phyloP scores from a whole-genome alignment of 2,329 filamentous ascomycete genomes.

The Colletotrichum liriopes region DNA sequence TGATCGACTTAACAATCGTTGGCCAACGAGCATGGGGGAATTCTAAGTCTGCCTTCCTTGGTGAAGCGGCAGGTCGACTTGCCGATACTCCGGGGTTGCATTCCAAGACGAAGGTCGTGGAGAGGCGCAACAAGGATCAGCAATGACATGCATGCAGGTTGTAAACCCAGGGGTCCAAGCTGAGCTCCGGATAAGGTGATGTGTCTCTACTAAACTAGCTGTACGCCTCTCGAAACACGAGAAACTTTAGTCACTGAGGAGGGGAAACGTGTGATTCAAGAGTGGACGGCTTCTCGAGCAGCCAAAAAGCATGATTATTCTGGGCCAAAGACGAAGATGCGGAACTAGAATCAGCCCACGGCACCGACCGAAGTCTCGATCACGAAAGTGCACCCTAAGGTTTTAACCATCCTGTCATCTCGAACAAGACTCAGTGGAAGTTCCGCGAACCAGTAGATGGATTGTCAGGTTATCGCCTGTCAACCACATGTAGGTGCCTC shows the following conservation, averaged over 20 bases:
- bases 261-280: conserved; percentile 6
- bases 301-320: conserved; percentile 4
- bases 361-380: not conserved
- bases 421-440: conserved; percentile 13
- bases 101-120: conserved; percentile 1
- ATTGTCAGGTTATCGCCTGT: conserved; percentile 26
- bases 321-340: not conserved
- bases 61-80: not conserved
- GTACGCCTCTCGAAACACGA: conserved; percentile 19
- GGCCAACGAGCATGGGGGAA: not conserved
- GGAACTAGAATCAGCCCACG: conserved; percentile 21
- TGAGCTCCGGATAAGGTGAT: conserved; percentile 11
- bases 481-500: conserved; percentile 6
- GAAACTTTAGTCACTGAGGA: not conserved
- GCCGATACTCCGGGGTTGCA: conserved; percentile 4
- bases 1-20: too few relatives aligned
- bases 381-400: conserved; percentile 11
- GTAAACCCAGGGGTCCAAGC: conserved; percentile 34
- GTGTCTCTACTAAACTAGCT: conserved; percentile 1
- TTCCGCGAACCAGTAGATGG: conserved; percentile 12
- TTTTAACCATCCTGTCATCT: conserved; percentile 24
- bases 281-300: not conserved
- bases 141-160: conserved; percentile 11
- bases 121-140: conserved; percentile 10
- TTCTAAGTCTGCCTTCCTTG: not conserved